These are phyloP conservation scores for Pseudevernia furfuracea DNA, from an alignment of 495 filamentous ascomycete genomes.

Conservation along the genomic window DNA sequence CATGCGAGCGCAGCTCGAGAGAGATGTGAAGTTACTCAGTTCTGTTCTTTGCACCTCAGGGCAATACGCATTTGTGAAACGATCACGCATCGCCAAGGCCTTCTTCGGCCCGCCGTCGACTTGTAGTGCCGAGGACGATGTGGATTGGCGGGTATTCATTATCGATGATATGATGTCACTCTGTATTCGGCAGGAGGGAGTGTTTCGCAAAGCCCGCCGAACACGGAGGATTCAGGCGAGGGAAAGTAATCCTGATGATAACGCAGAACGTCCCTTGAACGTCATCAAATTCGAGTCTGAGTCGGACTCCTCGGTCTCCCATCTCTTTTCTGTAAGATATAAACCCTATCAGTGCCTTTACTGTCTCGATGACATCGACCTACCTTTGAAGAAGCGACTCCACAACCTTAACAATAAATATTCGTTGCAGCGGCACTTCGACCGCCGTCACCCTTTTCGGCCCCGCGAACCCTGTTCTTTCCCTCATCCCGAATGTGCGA, in stretches of 20 bases:
- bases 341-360: too few species aligned
- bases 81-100: neutral
- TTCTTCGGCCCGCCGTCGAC: neutral
- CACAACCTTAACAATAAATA: neutral
- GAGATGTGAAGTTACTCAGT: too few species aligned
- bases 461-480: neutral
- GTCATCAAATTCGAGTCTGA: neutral
- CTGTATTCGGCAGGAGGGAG: too few species aligned
- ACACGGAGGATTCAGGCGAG: too few species aligned
- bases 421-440: neutral
- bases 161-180: slow-evolving; percentile 1
- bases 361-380: too few species aligned
- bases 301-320: slow-evolving; percentile 13
- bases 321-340: slow-evolving; percentile 21
- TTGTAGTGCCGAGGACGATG: neutral
- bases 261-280: too few species aligned
- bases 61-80: too few species aligned
- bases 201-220: too few species aligned
- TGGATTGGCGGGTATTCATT: neutral
- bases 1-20: slow-evolving; percentile 3
- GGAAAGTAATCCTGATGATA: too few species aligned
- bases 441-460: neutral
- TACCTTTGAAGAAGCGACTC: neutral
- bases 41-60: too few species aligned
- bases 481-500: neutral